These are phyloP conservation scores for Suhomyces emberorum DNA, from an alignment of 805 yeast species.

Conservation along the genomic window DNA sequence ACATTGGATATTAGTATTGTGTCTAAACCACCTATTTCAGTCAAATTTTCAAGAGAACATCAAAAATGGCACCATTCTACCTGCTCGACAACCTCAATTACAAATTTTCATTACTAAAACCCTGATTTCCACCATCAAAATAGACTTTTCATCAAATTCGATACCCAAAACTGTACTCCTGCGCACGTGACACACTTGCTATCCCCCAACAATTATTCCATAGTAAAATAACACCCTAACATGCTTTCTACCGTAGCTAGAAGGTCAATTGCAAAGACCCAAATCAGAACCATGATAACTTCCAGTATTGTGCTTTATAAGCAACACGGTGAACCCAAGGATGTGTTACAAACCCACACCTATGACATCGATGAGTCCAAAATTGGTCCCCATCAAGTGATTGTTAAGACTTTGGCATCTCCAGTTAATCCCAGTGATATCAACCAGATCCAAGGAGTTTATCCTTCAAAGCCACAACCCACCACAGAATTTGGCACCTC, in stretches of 20 bases:
- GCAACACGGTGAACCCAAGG: conserved; percentile 63
- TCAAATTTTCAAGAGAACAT: no score
- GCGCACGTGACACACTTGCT: no score
- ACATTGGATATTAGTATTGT: no score
- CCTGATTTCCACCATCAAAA: no score
- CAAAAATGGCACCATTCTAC: no score
- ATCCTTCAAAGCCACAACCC: conserved; percentile 47
- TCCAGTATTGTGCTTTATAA: conserved; percentile 68
- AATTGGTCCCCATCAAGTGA: conserved; percentile 31
- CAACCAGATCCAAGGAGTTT: conserved; percentile 46
- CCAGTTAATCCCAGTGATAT: conserved; percentile 46
- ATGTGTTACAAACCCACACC: conserved; percentile 50
- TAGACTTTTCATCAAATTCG: no score
- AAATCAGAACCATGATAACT: conserved; percentile 36
- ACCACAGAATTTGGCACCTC: conserved; percentile 52
- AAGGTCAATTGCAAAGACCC: neutral
- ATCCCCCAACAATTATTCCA: no score
- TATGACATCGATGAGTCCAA: conserved; percentile 48
- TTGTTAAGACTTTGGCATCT: conserved; percentile 37
- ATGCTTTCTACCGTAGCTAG: conserved; percentile 1
- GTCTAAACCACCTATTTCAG: no score
- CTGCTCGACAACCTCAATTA: no score
- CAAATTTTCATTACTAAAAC: no score
- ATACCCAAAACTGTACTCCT: no score
- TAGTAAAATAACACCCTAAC: no score